Base-by-base conservation (phyloP, 805 yeast genomes). In the Candida easanensis region DNA sequence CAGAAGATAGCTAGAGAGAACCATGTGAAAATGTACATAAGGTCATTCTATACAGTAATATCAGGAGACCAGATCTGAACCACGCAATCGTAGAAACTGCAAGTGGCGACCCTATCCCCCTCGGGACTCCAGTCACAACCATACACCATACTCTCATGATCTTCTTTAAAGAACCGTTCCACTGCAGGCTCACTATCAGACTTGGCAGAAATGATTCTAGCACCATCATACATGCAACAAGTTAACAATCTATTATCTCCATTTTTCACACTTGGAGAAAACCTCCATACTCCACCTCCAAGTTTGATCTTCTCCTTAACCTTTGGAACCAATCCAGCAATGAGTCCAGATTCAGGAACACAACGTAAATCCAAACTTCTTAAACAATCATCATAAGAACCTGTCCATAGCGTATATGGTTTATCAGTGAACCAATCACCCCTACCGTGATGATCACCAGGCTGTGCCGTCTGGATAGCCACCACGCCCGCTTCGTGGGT, bases 221-320 rank as follows among this genome's bases (percentile, higher is more conserved):
- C 96, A 15, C 99, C 99, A 52, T 88, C 89, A 58, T 91, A 91
- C 98, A 93, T 93, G 58, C 97, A 88, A 61, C 97, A 90, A 0
- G 82, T 80, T 38, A 91, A 65, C 0, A 91, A 72, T 33, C 77
- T 65, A 44, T 76, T 65, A 26, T 69, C 70, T 13, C 57, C 52
- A 4, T 57, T 52, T 0, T 50, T 42, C 0, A 80, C 77, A 16
- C 77, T 70, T 2, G 96, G 96, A 7, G 80, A 66, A 45, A 93
- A 70, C 54, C 96, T 70, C 99, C 99, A 91, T 3, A 91, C 98
- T 2, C 99, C 99, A 5, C 99, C 98, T 1, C 88, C 90, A 3
- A 93, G 66, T 36, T 82, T 74, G 22, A 69, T 61, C 33, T 68
- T 66, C 13, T 69, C 62, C 5, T 60, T 57, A 0, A 70, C 68